Percentiles rank a stretch among this genome's conserved stretches.
phyloP scores from a whole-genome alignment of 352 stramenopile species.

The Globisporangium cederbergense region DNA sequence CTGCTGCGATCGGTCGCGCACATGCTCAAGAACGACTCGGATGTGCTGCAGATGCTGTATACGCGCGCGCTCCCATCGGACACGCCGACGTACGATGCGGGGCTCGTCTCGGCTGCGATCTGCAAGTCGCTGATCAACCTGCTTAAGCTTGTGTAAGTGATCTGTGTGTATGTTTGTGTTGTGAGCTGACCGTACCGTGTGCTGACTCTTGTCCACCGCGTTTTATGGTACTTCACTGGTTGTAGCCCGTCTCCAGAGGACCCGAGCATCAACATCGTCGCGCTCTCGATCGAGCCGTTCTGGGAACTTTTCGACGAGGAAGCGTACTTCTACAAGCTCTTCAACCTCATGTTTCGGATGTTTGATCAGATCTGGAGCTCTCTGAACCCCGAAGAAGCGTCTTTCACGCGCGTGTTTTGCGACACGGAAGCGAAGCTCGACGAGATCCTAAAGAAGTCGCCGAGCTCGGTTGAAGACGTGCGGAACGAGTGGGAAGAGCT shows the following conservation, averaged over 20 bases:
- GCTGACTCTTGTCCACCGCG: neutral
- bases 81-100: slow-evolving; percentile 60
- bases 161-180: neutral
- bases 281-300: slow-evolving; percentile 75
- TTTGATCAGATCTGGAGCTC: slow-evolving; percentile 73
- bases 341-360: slow-evolving; percentile 70
- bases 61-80: slow-evolving; percentile 53
- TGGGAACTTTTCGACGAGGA: slow-evolving; percentile 85
- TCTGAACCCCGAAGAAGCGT: slow-evolving; percentile 56
- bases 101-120: slow-evolving; percentile 63
- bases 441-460: slow-evolving; percentile 64
- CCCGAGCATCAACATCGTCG: slow-evolving; percentile 68
- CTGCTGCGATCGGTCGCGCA: slow-evolving; percentile 60
- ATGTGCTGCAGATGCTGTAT: slow-evolving; percentile 44
- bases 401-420: slow-evolving; percentile 79
- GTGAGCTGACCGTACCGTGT: neutral
- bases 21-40: slow-evolving; percentile 55
- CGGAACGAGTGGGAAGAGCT: slow-evolving; percentile 60
- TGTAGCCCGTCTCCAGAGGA: slow-evolving; percentile 52
- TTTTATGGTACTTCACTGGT: neutral
- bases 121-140: slow-evolving; percentile 69
- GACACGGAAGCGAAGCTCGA: slow-evolving; percentile 64
- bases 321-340: slow-evolving; percentile 75
- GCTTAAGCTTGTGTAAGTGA: slow-evolving; percentile 68
- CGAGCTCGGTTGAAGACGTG: slow-evolving; percentile 60